Base-by-base conservation (phyloP, 2,329 filamentous ascomycete genomes). In the Exophiala bonariae region DNA sequence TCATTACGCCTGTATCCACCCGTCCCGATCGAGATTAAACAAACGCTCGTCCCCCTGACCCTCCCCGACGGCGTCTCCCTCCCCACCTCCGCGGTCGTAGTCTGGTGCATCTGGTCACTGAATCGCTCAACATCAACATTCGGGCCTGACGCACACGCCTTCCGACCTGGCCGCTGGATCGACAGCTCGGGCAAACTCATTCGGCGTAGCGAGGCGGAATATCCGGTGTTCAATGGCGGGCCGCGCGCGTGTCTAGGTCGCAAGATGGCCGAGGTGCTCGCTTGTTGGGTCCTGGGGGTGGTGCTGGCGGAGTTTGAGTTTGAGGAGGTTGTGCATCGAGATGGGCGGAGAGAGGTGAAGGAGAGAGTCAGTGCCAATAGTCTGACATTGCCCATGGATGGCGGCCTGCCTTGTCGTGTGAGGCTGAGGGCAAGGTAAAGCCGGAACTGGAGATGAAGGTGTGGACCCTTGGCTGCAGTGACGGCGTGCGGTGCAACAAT, bases 161-260 rank as follows among this genome's bases (percentile, higher is more conserved):
- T 84, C 55, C 70, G 69, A 3, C 82, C 82, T 0, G 75, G 77
- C 41, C 69, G 82, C 34, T 85, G 59, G 61, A 49, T 85, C 2
- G 43, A 63, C 13, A 59, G 63, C 16, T 69, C 66, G 22, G 53
- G 32, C 13, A 44, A 31, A 11, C 41, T 77, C 3, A 59, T 77
- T 13, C 63, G 59, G 22, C 77, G 73, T 49, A 71, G 70, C 42
- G 69, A 77, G 2, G 74, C 72, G 13, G 81, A 83, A 61, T 62
- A 85, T 78, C 54, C 81, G 79, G 81, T 85, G 3, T 85, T 85
- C 62, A 83, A 85, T 56, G 82, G 81, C 14, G 82, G 82, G 0
- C 68, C 78, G n/a, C 69, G 82, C 30, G 72, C 72, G 2, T 85
- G 82, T 51, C 64, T 85, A 28, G 82, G 82, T 2, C 82, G 80